Evolutionary conservation across 148 eudicot genomes (phyloP), one percentile per base, ranked within the genome.

Genomic region (Euryodendron excelsum): DNA sequence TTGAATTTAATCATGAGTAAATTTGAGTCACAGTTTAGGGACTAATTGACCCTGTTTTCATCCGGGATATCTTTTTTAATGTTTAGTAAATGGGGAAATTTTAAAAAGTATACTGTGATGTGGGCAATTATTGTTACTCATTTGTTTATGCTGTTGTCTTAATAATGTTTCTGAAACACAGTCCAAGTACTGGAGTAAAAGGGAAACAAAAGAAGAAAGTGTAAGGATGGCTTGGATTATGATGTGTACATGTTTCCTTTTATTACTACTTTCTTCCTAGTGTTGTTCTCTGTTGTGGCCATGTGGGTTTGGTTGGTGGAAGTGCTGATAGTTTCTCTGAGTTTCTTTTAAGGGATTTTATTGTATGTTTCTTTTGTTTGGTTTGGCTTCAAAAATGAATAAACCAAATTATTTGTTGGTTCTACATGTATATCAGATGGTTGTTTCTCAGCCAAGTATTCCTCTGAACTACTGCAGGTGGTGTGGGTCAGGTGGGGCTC

Each of bases 261-360:
- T 81, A 79, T 85, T 80, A 50, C 75, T 75, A 61, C 80, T 79
- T 50, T 77, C 78, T 80, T 79, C 58, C 70, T 81, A 76, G 70
- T 80, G 77, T 56, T 76, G 69, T 41, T 75, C 67, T 74, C 56
- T 85, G 76, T 58, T 81, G 81, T n/a, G n/a, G n/a, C n/a, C n/a
- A n/a, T n/a, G n/a, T 79, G 79, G 83, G 82, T 85, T 82, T 83
- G 92, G 90, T 94, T 84, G 98, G 87, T 90, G 83, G 73, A 69
- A 89, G 94, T 92, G 94, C 92, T 70, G 91, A 86, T 88, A 61
- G 92, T 87, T 90, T 76, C 66, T 72, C 21, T 93, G 83, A 89
- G 91, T 89, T 89, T 76, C 88, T 89, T 92, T 88, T 85, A 92
- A 94, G 98, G 87, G 79, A 91, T 84, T 81, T 50, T 80, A 41